Conservation (phyloP, 352 stramenopile genomes). For the Pythium diclinum region DNA sequence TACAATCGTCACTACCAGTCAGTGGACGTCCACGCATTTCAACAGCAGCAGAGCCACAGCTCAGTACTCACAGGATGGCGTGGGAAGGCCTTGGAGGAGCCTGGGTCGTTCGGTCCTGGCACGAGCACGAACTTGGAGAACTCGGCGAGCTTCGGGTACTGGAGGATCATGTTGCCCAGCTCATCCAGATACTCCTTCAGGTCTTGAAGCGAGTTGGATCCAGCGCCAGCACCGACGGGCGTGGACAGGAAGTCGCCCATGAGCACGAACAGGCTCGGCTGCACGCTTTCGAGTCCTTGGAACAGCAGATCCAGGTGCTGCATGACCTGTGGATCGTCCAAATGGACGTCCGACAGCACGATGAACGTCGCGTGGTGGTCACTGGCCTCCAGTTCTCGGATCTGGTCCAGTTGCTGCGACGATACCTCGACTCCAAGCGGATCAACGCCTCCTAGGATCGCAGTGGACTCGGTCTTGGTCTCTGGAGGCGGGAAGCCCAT, state of each 20-base stretch:
- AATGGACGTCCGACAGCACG: constrained; percentile 91
- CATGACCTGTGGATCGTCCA: constrained; percentile 91
- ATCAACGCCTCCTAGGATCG: constrained; percentile 74
- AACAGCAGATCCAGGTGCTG: constrained; percentile 89
- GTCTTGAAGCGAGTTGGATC: constrained; percentile 69
- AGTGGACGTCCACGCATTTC: background rate
- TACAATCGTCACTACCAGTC: constrained; percentile 18
- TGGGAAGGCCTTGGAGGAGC: constrained; percentile 75
- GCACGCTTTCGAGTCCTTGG: constrained; percentile 73
- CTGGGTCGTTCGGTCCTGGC: constrained; percentile 90
- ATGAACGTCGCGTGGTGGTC: constrained; percentile 91
- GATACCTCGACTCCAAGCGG: constrained; percentile 82
- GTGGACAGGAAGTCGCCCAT: constrained; percentile 93
- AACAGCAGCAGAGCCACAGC: background rate
- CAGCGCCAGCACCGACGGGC: constrained; percentile 65
- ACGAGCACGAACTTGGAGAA: constrained; percentile 91
- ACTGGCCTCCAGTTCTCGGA: constrained; percentile 69
- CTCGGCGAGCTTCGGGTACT: constrained; percentile 77
- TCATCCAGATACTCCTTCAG: constrained; percentile 89
- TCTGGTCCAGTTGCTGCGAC: constrained; percentile 73
- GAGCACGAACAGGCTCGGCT: constrained; percentile 88
- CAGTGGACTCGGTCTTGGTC: constrained; percentile 65
- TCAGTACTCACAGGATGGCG: constrained; percentile 56
- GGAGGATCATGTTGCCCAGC: constrained; percentile 87
- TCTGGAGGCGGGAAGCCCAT: constrained; percentile 91